A percentile compares a stretch with the other conserved stretches of the same genome.
These are phyloP conservation scores for Corynespora cassiicola DNA, from an alignment of 2,329 filamentous ascomycete species.

Conservation along the genomic window DNA sequence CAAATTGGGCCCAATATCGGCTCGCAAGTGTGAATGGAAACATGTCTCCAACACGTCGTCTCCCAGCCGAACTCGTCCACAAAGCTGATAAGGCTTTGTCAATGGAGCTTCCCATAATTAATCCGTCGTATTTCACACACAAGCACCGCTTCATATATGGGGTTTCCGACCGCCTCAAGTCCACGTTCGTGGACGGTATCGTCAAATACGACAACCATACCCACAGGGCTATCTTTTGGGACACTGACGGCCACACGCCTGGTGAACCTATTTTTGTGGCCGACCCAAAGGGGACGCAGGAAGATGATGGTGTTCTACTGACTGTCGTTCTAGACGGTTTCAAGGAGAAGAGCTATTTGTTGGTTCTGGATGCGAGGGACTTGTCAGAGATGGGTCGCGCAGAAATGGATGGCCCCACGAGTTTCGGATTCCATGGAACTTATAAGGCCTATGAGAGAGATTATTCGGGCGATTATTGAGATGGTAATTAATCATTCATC, in stretches of 20 bases:
- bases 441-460: slow-evolving; percentile 45
- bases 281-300: slow-evolving; percentile 55
- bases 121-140: slow-evolving; percentile 60
- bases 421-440: slow-evolving; percentile 70
- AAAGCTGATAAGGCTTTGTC: slow-evolving; percentile 59
- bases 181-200: slow-evolving; percentile 67
- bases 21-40: slow-evolving; percentile 44
- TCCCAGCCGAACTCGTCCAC: slow-evolving; percentile 52
- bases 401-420: slow-evolving; percentile 66
- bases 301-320: slow-evolving; percentile 70
- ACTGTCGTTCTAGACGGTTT: slow-evolving; percentile 69
- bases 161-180: slow-evolving; percentile 62
- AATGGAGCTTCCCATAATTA: slow-evolving; percentile 70
- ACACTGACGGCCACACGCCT: slow-evolving; percentile 66
- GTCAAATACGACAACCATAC: slow-evolving; percentile 70
- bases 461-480: slow-evolving; percentile 19
- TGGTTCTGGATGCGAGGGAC: slow-evolving; percentile 68
- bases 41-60: background rate
- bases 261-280: slow-evolving; percentile 74
- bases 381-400: slow-evolving; percentile 71
- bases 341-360: slow-evolving; percentile 66
- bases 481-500: no score
- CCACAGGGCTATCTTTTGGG: slow-evolving; percentile 63
- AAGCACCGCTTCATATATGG: slow-evolving; percentile 69
- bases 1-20: slow-evolving; percentile 33